Conservation (phyloP, 257 asterid species). For the Eustoma russellianum region DNA sequence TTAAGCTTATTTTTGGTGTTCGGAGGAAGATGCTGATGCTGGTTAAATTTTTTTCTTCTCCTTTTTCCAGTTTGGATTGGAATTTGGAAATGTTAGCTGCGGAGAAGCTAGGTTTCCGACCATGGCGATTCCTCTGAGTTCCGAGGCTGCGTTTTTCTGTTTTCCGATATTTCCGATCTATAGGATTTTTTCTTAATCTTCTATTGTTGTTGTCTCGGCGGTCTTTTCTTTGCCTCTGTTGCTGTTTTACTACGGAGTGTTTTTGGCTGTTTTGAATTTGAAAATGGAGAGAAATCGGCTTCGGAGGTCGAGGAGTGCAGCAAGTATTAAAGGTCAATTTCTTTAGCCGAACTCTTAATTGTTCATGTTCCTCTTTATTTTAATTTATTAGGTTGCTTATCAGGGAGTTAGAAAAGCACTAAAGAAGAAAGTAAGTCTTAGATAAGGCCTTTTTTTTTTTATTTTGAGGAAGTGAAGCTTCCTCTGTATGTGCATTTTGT, state of each 20-base stretch:
- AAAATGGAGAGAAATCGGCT: constrained; percentile 81
- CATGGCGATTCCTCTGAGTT: constrained; percentile 22
- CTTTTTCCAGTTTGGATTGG: neutral
- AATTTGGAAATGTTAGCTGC: constrained; percentile 23
- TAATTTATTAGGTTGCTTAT: neutral
- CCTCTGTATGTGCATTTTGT: too few relatives aligned
- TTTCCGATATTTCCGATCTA: constrained; percentile 52
- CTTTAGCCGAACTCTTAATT: neutral
- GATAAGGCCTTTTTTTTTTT: neutral
- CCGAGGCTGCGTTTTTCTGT: constrained; percentile 48
- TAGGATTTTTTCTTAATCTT: constrained; percentile 26
- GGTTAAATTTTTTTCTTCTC: neutral
- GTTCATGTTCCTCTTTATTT: neutral
- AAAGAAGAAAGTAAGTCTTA: too few relatives aligned
- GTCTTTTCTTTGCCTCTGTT: constrained; percentile 13
- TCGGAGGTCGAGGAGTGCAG: constrained; percentile 65
- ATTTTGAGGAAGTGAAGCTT: neutral
- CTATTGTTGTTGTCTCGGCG: constrained; percentile 2
- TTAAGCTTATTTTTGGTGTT: neutral
- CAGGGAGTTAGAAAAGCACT: too few relatives aligned
- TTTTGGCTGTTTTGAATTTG: constrained; percentile 29
- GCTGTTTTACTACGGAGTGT: constrained; percentile 5
- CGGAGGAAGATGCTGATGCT: constrained; percentile 6
- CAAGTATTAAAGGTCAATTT: constrained; percentile 58
- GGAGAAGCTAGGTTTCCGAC: constrained; percentile 18